Percentiles rank a stretch among this genome's conserved stretches.
These are phyloP conservation scores for Trypanosomatidae sp. DNA, from an alignment of 208 protist species.

Conservation along the genomic window DNA sequence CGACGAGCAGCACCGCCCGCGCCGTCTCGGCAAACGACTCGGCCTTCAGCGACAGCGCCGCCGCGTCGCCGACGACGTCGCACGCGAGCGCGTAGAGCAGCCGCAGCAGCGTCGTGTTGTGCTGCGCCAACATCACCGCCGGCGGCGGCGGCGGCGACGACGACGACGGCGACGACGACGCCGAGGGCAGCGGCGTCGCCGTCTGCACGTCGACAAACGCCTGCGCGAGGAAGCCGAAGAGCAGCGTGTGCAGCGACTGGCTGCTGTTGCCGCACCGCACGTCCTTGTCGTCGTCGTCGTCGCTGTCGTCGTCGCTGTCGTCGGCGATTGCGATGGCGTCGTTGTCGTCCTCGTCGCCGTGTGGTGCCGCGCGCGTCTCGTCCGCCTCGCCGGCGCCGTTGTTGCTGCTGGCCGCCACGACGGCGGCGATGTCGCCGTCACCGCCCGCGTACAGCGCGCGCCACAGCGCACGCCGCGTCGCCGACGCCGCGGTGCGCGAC, in stretches of 20 bases:
- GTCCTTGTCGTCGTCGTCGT: too few relatives aligned
- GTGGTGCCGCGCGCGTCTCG: too few relatives aligned
- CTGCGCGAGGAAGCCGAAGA: conserved; percentile 54
- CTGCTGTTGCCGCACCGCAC: conserved; percentile 14
- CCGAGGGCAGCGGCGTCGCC: conserved; percentile 32
- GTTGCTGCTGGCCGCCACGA: too few relatives aligned
- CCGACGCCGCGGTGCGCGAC: neutral
- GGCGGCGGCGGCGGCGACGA: too few relatives aligned
- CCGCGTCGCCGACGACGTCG: conserved; percentile 28
- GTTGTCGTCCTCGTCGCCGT: too few relatives aligned
- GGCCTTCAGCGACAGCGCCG: conserved; percentile 53
- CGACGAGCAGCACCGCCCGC: conserved; percentile 43
- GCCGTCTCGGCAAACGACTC: conserved; percentile 71
- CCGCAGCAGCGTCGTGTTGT: conserved; percentile 31
- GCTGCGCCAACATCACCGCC: too few relatives aligned
- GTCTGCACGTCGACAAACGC: conserved; percentile 34
- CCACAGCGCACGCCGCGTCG: neutral
- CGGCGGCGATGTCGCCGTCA: too few relatives aligned
- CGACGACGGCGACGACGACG: too few relatives aligned
- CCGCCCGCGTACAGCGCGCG: too few relatives aligned
- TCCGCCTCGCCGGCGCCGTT: too few relatives aligned
- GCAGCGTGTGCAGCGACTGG: conserved; percentile 54
- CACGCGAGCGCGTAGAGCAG: conserved; percentile 36
- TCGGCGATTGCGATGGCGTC: too few relatives aligned
- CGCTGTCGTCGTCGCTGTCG: neutral